phyloP scores from a whole-genome alignment of 78 protist genomes.

The Dictyostelium intermedium region DNA sequence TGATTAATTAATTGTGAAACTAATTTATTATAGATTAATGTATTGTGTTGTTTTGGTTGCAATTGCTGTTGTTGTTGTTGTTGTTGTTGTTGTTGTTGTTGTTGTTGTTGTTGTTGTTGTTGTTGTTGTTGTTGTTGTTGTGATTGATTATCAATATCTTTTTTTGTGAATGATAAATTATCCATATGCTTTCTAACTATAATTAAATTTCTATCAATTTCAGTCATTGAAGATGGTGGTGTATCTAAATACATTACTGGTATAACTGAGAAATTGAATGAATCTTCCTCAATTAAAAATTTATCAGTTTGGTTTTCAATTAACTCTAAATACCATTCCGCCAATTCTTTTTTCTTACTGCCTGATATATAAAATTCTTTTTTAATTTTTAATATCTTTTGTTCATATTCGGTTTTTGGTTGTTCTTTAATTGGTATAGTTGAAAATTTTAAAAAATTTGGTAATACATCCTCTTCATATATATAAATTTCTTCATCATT shows the following conservation, averaged over 20 bases:
- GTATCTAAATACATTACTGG: constrained; percentile 41
- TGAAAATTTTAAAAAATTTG: constrained; percentile 24
- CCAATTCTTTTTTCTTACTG: constrained; percentile 12
- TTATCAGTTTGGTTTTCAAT: constrained; percentile 36
- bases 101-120: neutral
- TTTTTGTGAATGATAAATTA: neutral
- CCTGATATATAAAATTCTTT: constrained; percentile 16
- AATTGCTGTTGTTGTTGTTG: neutral
- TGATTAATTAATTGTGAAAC: neutral
- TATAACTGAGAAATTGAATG: constrained; percentile 32
- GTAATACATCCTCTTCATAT: neutral
- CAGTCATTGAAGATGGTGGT: constrained; percentile 68
- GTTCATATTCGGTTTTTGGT: neutral
- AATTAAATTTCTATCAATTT: constrained; percentile 29
- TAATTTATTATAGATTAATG: neutral
- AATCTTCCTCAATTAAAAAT: constrained; percentile 6
- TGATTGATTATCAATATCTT: neutral
- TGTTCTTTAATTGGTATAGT: neutral
- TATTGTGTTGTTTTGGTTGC: constrained; percentile 10
- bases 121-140: neutral
- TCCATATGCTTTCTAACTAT: constrained; percentile 46
- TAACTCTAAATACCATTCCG: constrained; percentile 42
- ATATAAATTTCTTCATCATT: neutral
- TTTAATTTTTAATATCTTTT: constrained; percentile 9
- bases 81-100: neutral